Evolutionary conservation across 768 basidiomycete genomes (phyloP).

Genomic region (Suillus decipiens): DNA sequence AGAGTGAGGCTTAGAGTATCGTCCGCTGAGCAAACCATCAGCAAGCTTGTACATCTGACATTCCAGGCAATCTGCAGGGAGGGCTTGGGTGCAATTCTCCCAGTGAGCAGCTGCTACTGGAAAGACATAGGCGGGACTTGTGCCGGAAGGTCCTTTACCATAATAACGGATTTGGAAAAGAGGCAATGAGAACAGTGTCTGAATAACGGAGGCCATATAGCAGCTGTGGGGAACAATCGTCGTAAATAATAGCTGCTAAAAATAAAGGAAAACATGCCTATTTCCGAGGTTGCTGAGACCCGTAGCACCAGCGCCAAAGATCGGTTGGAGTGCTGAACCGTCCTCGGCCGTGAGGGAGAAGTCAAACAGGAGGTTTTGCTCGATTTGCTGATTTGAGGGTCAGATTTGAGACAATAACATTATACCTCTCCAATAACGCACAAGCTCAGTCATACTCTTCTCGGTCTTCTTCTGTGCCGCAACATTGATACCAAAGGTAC

Average conservation of each 20-base stretch:
- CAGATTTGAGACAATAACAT: not conserved
- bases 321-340: constrained; percentile 83
- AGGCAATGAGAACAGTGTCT: constrained; percentile 80
- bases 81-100: constrained; percentile 56
- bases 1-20: constrained; percentile 73
- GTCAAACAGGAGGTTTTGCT: constrained; percentile 93
- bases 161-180: constrained; percentile 76
- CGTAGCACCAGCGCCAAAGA: constrained; percentile 88
- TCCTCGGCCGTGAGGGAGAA: constrained; percentile 88
- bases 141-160: constrained; percentile 20
- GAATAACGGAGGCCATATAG: constrained; percentile 95
- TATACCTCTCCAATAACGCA: constrained; percentile 34
- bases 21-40: constrained; percentile 90
- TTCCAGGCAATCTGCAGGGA: constrained; percentile 87
- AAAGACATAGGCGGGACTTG: constrained; percentile 14
- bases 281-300: constrained; percentile 94
- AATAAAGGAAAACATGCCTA: constrained; percentile 45
- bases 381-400: constrained; percentile 69
- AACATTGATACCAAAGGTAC: constrained; percentile 86
- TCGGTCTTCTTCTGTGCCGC: constrained; percentile 85
- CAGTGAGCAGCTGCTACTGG: constrained; percentile 53
- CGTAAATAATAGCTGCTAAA: not conserved
- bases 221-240: constrained; percentile 54
- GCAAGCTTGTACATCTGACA: constrained; percentile 93
- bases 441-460: constrained; percentile 95